A percentile compares a stretch with the other conserved stretches of the same genome.
phyloP scores from a whole-genome alignment of 192 early-diverging fungal genomes.

The Spinellus fusiger region DNA sequence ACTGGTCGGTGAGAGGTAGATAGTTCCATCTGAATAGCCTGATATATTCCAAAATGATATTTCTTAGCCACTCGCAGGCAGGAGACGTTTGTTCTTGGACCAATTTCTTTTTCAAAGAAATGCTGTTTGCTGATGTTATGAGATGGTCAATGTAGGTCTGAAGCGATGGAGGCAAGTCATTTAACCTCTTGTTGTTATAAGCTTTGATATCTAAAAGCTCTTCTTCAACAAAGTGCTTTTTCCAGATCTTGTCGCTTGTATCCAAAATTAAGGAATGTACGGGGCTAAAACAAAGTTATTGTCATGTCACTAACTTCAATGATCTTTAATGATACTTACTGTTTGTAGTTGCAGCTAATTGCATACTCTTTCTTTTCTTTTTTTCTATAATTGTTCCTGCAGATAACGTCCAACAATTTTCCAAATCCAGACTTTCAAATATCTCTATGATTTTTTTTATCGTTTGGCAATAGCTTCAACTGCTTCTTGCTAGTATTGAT shows the following conservation, averaged over 20 bases:
- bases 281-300: background rate
- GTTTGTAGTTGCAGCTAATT: too few species aligned
- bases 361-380: too few species aligned
- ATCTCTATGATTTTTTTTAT: too few species aligned
- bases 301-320: too few species aligned
- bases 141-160: background rate
- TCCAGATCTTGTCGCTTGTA: background rate
- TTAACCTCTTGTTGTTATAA: background rate
- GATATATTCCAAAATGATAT: conserved; percentile 1
- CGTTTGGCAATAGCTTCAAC: too few species aligned
- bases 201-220: background rate
- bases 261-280: conserved; percentile 3
- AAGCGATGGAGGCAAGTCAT: background rate
- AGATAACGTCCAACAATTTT: too few species aligned
- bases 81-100: background rate
- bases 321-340: too few species aligned
- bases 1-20: conserved; percentile 4
- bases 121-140: background rate
- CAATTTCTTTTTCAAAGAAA: conserved; percentile 1
- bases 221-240: background rate
- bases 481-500: too few species aligned
- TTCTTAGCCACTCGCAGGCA: conserved; percentile 2
- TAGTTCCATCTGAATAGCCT: conserved; percentile 6
- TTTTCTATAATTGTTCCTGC: too few species aligned
- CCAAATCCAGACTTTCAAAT: too few species aligned